Percentiles rank a stretch among this genome's conserved stretches.
Conservation (phyloP, 768 basidiomycete species). For the Gelatoporia subvermispora region DNA sequence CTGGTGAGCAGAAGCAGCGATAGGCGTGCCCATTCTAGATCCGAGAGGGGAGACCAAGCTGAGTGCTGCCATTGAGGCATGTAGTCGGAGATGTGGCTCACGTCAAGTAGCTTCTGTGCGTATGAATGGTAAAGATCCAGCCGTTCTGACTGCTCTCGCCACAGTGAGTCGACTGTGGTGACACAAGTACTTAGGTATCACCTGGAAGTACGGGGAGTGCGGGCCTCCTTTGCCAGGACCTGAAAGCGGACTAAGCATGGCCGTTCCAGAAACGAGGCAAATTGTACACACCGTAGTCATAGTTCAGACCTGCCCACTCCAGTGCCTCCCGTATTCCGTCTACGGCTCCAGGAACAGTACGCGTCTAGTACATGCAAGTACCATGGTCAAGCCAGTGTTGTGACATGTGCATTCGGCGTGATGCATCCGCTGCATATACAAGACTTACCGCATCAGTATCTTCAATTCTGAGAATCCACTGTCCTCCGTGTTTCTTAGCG, state of each 20-base stretch:
- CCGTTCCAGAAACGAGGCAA: not conserved
- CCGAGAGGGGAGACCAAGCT: not conserved
- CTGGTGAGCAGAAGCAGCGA: constrained; percentile 87
- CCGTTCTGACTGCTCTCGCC: constrained; percentile 67
- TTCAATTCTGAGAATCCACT: constrained; percentile 90
- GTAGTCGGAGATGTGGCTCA: constrained; percentile 27
- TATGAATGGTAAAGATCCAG: constrained; percentile 79
- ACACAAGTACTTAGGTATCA: constrained; percentile 22
- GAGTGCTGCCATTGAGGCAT: not conserved
- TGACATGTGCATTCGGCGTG: not conserved
- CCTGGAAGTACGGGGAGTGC: constrained; percentile 86
- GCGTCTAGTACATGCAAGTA: constrained; percentile 46
- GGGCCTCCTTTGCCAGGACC: constrained; percentile 76
- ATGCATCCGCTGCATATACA: not conserved
- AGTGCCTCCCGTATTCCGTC: constrained; percentile 73
- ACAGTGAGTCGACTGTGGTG: not conserved
- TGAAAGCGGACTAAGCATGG: constrained; percentile 22
- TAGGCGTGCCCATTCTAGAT: constrained; percentile 82
- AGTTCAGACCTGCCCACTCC: constrained; percentile 87
- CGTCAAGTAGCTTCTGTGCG: constrained; percentile 70
- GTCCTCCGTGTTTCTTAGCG: constrained; percentile 76
- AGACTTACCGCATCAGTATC: constrained; percentile 87
- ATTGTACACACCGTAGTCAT: constrained; percentile 72
- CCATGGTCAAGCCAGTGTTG: too few species aligned
- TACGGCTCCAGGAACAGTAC: constrained; percentile 79